phyloP scores from a whole-genome alignment of 179 eudicot species.

The Vitellaria paradoxa region DNA sequence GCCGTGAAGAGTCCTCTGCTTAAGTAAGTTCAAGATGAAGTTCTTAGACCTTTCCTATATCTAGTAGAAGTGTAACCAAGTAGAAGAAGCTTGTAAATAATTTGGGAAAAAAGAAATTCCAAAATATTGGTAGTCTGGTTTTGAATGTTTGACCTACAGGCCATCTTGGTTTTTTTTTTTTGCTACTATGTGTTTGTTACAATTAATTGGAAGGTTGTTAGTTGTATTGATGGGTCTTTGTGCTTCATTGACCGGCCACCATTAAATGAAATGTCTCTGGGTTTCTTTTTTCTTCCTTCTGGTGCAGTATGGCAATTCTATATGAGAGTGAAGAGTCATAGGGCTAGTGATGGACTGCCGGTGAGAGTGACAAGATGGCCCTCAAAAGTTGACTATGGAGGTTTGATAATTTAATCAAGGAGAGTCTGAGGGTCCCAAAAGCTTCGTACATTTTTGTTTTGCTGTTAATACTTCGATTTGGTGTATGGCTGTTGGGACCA shows the following conservation, averaged over 20 bases:
- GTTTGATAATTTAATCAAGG: neutral
- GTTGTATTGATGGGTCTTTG: neutral
- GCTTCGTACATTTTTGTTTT: neutral
- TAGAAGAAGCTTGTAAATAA: too few species aligned
- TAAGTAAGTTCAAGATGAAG: constrained; percentile 7
- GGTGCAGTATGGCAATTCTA: neutral
- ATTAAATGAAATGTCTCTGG: neutral
- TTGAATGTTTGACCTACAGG: neutral
- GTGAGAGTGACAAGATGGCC: constrained; percentile 4
- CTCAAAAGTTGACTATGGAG: constrained; percentile 6
- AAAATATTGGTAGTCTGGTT: too few species aligned
- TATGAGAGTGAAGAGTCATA: neutral
- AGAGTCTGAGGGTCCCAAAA: neutral
- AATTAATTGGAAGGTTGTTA: neutral
- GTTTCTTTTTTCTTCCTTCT: neutral
- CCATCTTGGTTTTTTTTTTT: neutral
- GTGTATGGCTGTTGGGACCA: neutral
- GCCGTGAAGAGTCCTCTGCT: constrained; percentile 16
- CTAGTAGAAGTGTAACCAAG: too few species aligned
- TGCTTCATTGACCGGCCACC: neutral
- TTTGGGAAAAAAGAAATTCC: too few species aligned
- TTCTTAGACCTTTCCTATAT: neutral
- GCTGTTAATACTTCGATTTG: neutral
- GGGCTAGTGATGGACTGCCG: neutral
- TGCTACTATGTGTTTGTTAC: neutral